Percentiles rank a stretch among this genome's conserved stretches.
Conservation (phyloP, 192 early-diverging fungal genomes). For the Pilaira anomala region DNA sequence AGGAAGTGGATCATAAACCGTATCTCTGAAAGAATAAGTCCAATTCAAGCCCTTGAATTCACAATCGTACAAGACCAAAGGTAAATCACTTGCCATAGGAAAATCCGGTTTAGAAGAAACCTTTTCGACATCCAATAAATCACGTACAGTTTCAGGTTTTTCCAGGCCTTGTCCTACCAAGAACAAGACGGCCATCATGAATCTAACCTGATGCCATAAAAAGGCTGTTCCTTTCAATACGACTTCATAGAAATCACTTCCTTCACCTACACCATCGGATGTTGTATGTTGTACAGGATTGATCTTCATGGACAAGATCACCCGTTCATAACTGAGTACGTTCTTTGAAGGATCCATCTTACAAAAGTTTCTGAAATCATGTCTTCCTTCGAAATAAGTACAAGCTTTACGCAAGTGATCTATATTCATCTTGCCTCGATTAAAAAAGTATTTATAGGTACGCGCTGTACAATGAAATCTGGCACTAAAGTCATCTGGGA, state of each 20-base stretch:
- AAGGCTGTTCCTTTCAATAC: constrained; percentile 86
- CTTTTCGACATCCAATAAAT: constrained; percentile 63
- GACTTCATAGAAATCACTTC: constrained; percentile 59
- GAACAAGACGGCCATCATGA: constrained; percentile 90
- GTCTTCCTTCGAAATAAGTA: constrained; percentile 65
- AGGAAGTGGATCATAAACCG: constrained; percentile 27
- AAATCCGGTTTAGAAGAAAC: constrained; percentile 80
- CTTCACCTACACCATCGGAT: constrained; percentile 16
- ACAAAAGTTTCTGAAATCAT: constrained; percentile 96
- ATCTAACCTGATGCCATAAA: constrained; percentile 97
- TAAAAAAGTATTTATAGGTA: constrained; percentile 92
- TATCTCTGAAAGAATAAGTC: constrained; percentile 46
- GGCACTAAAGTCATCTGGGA: constrained; percentile 72
- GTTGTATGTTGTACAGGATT: constrained; percentile 37
- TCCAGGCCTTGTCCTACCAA: constrained; percentile 82
- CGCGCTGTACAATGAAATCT: constrained; percentile 81
- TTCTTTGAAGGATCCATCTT: constrained; percentile 88
- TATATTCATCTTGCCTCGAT: constrained; percentile 64
- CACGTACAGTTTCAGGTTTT: constrained; percentile 60
- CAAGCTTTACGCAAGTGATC: constrained; percentile 74
- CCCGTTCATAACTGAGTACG: constrained; percentile 74
- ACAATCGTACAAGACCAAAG: constrained; percentile 88
- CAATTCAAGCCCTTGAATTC: constrained; percentile 64
- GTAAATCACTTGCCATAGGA: constrained; percentile 87
- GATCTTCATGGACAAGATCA: constrained; percentile 62